These are phyloP conservation scores for Irpex sp. DNA, from an alignment of 1,284 basidiomycete genomes.

Conservation along the genomic window DNA sequence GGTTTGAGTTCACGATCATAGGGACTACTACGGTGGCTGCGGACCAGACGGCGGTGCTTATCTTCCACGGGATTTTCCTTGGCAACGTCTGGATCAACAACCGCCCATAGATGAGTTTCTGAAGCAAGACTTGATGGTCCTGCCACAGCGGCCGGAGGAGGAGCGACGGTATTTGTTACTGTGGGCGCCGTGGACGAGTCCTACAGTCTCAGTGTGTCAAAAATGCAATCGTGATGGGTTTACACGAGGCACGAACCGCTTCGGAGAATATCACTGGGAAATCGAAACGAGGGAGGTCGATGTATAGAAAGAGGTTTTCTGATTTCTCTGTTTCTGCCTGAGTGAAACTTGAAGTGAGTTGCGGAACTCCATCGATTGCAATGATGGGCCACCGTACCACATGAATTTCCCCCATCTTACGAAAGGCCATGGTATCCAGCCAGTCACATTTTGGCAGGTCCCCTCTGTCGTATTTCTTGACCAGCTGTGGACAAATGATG, in stretches of 20 bases:
- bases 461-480: constrained; percentile 94
- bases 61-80: constrained; percentile 96
- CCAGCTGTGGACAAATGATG: constrained; percentile 48
- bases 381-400: constrained; percentile 46
- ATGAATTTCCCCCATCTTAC: constrained; percentile 91
- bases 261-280: constrained; percentile 97
- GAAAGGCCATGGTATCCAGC: constrained; percentile 90
- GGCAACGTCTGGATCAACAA: constrained; percentile 86
- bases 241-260: constrained; percentile 39
- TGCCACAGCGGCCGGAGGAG: constrained; percentile 28
- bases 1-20: constrained; percentile 96
- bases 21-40: constrained; percentile 91
- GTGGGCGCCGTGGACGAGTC: constrained; percentile 6
- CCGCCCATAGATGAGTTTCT: constrained; percentile 79
- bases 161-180: constrained; percentile 6
- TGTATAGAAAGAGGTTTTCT: constrained; percentile 86
- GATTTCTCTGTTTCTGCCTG: constrained; percentile 86
- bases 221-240: no score
- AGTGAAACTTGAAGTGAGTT: neutral
- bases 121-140: constrained; percentile 41
- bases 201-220: neutral
- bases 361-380: neutral
- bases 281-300: constrained; percentile 96
- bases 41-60: constrained; percentile 91
- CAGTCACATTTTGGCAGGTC: constrained; percentile 94